phyloP scores from a whole-genome alignment of 2,329 filamentous ascomycete species.

The Lasiodiplodia citricola region DNA sequence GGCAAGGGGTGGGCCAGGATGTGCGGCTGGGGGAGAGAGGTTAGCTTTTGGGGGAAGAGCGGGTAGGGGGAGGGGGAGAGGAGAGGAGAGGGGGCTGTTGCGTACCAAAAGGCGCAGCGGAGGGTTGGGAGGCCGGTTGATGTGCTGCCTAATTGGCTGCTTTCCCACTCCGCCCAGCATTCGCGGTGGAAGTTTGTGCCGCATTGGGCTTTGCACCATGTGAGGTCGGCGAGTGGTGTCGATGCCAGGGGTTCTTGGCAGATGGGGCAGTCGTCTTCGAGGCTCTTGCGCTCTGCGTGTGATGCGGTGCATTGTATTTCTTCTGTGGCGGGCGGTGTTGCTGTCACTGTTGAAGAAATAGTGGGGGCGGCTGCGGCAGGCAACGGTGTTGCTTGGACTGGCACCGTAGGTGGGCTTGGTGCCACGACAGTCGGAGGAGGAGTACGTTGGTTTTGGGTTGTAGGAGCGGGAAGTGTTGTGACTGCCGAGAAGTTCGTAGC shows the following conservation, averaged over 20 bases:
- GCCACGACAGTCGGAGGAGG: neutral
- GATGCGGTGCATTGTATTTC: neutral
- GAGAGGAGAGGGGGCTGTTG: neutral
- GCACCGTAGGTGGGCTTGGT: neutral
- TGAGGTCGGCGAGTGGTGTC: neutral
- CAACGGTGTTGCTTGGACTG: neutral
- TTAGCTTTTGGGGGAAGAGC: neutral
- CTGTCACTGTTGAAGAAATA: neutral
- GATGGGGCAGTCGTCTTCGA: conserved; percentile 63
- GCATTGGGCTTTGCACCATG: conserved; percentile 65
- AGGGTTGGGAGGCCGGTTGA: neutral
- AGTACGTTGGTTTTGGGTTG: neutral
- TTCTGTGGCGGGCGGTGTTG: neutral
- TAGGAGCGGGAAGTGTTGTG: neutral
- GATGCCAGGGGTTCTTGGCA: conserved; percentile 62
- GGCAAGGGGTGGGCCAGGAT: neutral
- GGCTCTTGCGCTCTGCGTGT: conserved; percentile 1
- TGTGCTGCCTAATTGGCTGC: no score
- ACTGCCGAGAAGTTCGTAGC: neutral
- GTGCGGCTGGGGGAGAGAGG: neutral
- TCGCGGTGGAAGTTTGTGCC: conserved; percentile 67
- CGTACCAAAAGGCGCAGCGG: conserved; percentile 9
- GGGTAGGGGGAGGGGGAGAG: no score
- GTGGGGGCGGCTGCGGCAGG: neutral
- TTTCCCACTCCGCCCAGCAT: conserved; percentile 61